Conservation (phyloP, 1,139 yeast species). For the Meyerozyma elateridarum region DNA sequence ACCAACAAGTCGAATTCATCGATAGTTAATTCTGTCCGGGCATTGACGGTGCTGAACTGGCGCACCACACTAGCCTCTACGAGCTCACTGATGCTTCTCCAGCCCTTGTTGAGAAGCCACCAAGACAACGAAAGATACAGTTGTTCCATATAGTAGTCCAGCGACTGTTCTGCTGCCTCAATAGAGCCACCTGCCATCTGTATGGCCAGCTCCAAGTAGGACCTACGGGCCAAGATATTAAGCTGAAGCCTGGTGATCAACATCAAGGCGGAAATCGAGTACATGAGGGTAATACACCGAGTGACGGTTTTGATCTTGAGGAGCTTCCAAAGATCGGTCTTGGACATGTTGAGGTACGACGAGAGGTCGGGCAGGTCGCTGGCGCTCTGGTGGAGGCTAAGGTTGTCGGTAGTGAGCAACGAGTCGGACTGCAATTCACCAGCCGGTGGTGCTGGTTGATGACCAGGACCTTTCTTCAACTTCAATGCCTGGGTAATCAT, state of each 20-base stretch:
- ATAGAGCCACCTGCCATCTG: constrained; percentile 44
- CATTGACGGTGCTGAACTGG: constrained; percentile 61
- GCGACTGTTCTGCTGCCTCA: constrained; percentile 17
- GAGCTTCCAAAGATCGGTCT: constrained; percentile 81
- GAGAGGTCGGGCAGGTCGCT: constrained; percentile 25
- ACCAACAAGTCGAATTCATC: constrained; percentile 45
- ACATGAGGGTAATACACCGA: constrained; percentile 66
- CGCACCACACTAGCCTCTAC: constrained; percentile 55
- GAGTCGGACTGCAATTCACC: constrained; percentile 22
- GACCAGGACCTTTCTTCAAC: constrained; percentile 49
- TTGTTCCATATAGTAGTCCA: constrained; percentile 62
- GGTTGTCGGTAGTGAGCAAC: constrained; percentile 37
- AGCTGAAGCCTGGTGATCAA: constrained; percentile 80
- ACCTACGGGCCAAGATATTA: constrained; percentile 81
- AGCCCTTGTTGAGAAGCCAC: constrained; percentile 92
- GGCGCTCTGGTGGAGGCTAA: constrained; percentile 29
- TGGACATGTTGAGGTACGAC: constrained; percentile 42
- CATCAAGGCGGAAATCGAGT: constrained; percentile 64
- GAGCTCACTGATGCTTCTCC: constrained; percentile 52
- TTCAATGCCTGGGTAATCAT: constrained; percentile 67
- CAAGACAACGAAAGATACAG: constrained; percentile 84
- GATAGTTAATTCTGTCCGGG: constrained; percentile 64
- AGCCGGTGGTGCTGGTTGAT: constrained; percentile 11
- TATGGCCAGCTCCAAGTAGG: constrained; percentile 76
- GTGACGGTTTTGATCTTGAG: constrained; percentile 73